Evolutionary conservation across 2,329 filamentous ascomycete species (phyloP), one percentile per base, ranked within the genome.

Genomic region (Tympanopsis confertula): DNA sequence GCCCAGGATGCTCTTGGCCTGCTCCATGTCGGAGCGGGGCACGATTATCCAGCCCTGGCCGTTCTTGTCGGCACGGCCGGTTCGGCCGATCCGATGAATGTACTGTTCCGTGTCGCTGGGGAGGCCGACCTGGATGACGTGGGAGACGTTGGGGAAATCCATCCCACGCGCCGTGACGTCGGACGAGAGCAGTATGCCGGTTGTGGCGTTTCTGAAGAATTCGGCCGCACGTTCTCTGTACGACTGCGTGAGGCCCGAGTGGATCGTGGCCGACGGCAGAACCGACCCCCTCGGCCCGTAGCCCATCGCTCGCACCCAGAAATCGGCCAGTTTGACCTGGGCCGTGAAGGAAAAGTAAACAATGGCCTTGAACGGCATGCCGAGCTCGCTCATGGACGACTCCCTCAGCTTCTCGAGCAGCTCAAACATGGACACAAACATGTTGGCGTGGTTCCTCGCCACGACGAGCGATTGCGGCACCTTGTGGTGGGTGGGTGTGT

Each of bases 361-460:
- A 42, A 98, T 93, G n/a, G 86, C 86, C 69, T 98, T 98, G 73
- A 96, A 95, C 0, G 85, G 84, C 13, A 57, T 57, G 3, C 56
- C 55, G 2, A 49, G 56, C 44, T 66, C 61, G 44, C 57, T 50
- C 44, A 56, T 48, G 2, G 45, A 49, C 15, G 61, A 54, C 18
- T 63, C 60, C 20, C 65, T 48, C n/a, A 68, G 56, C 48, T 82
- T 77, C 24, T 78, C 63, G 35, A 80, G 64, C 37, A 95, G 69
- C 58, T 96, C 88, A 38, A 91, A 68, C 15, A 96, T 56, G 2
- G 81, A 61, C 13, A 91, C 86, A 42, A 86, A 68, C 32, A 79
- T 61, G 55, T 95, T 93, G 50, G 86, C 79, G 53, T 85, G 80
- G 20, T 79, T 75, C 2, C 64, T 56, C 15, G 85, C 63, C 5